A percentile compares a stretch with the other conserved stretches of the same genome.
Conservation (phyloP, 192 early-diverging fungal species). For the Coemansia sp. region DNA sequence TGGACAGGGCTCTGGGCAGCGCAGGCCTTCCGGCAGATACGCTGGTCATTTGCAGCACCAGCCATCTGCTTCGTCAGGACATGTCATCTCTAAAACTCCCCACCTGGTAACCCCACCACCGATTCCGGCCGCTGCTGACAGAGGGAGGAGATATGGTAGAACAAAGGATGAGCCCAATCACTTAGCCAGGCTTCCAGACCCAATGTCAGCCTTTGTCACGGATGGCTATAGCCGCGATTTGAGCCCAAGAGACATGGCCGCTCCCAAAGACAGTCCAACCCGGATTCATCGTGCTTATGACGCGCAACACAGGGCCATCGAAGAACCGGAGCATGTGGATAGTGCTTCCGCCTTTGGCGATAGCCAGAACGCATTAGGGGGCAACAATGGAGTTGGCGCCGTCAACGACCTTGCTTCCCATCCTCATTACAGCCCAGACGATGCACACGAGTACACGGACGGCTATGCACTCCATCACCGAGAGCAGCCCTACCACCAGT, state of each 20-base stretch:
- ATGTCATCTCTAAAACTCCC: neutral
- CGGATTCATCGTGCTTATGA: neutral
- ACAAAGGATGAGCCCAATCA: neutral
- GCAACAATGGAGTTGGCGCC: neutral
- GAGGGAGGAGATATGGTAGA: neutral
- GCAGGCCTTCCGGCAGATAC: neutral
- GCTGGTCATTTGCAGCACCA: neutral
- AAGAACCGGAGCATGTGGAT: neutral
- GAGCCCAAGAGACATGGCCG: neutral
- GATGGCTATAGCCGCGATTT: slow-evolving; percentile 13
- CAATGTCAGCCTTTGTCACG: slow-evolving; percentile 2
- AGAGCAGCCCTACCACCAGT: slow-evolving; percentile 1
- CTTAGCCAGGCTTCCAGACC: neutral
- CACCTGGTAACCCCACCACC: neutral
- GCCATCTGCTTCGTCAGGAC: neutral
- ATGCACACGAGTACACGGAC: neutral
- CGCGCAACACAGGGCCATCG: neutral
- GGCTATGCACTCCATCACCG: neutral
- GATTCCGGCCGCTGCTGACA: neutral
- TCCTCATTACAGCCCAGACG: neutral
- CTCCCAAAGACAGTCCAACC: neutral
- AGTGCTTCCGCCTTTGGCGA: neutral
- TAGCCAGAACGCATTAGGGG: neutral
- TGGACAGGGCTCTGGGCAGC: neutral
- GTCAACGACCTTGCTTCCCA: neutral